Base-by-base conservation (phyloP, 139 green algal genomes). In the Haematococcus sp. region DNA sequence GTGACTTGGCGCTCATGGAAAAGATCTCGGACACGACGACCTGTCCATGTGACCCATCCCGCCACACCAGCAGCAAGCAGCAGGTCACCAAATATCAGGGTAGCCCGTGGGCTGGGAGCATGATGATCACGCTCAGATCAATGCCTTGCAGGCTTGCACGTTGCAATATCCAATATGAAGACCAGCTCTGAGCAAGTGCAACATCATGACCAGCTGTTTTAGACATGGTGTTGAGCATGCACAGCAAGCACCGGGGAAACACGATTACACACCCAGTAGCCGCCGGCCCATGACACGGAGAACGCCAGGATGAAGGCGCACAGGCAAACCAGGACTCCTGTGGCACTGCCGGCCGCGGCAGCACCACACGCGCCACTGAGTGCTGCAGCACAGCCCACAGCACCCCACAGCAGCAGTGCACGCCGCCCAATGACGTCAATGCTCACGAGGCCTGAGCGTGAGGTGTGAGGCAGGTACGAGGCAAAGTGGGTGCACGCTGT, bases 251-350 rank as follows among this genome's bases (percentile, higher is more conserved):
- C n/a, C n/a, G n/a, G n/a, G n/a, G n/a, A n/a, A n/a, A n/a, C n/a
- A n/a, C n/a, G n/a, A n/a, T n/a, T n/a, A n/a, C n/a, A n/a, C 33
- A 97, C 86, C 92, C 91, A 92, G 71, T 90, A 92, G 65, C 89
- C 65, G n/a, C 84, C 88, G 0, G 79, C 79, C 74, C 74, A 85
- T 4, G 63, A 73, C 44, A 74, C 74, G 22, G 49, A 63, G 65
- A 72, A 72, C 5, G 68, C 68, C 20, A 95, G 82, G 23, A 95
- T 91, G 87, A 95, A 97, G 28, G 81, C 3, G 75, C 89, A 94
- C 87, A 95, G 87, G 32, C 75, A 73, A 0, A 56, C 49, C 19
- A 93, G 67, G 27, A 93, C 67, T 13, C 28, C 33, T 19, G 51
- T 20, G 16, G 59, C 34, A 22, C 23, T 69, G 30, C 49, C 51